Conservation (phyloP, 768 basidiomycete species). For the Thelephora ganbajun region DNA sequence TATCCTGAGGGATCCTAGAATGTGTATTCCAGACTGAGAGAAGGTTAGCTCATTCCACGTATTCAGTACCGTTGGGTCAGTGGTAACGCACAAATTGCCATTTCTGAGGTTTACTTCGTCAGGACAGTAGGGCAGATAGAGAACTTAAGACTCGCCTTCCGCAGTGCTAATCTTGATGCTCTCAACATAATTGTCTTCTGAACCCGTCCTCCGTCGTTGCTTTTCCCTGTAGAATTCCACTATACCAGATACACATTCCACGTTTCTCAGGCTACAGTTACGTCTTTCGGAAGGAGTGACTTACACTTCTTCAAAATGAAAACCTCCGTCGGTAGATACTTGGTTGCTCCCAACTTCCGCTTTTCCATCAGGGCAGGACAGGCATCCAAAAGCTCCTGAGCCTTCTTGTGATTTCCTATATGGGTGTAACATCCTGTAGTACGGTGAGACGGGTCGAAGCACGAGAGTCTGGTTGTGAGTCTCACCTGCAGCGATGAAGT, state of each 20-base stretch:
- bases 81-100: slow-evolving; percentile 45
- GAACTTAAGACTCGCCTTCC: slow-evolving; percentile 33
- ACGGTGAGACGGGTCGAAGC: not conserved
- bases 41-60: not conserved
- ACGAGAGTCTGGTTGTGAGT: not conserved
- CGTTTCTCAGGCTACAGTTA: not conserved
- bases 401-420: slow-evolving; percentile 37
- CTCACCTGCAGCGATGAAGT: slow-evolving; percentile 57
- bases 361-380: slow-evolving; percentile 48
- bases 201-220: slow-evolving; percentile 38
- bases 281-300: slow-evolving; percentile 12
- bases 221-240: slow-evolving; percentile 69
- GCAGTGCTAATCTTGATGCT: slow-evolving; percentile 53
- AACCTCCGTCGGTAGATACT: slow-evolving; percentile 60
- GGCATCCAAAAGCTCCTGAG: slow-evolving; percentile 44
- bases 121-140: not conserved
- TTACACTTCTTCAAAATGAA: slow-evolving; percentile 66
- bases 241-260: slow-evolving; percentile 16
- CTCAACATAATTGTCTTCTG: slow-evolving; percentile 34
- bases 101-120: slow-evolving; percentile 27
- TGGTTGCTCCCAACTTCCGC: slow-evolving; percentile 43
- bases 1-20: slow-evolving; percentile 35
- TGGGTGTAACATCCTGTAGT: slow-evolving; percentile 47
- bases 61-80: slow-evolving; percentile 2
- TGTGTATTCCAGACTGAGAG: slow-evolving; percentile 67